Evolutionary conservation across 2,329 filamentous ascomycete species (phyloP).

Genomic region (Fusarium sp.): DNA sequence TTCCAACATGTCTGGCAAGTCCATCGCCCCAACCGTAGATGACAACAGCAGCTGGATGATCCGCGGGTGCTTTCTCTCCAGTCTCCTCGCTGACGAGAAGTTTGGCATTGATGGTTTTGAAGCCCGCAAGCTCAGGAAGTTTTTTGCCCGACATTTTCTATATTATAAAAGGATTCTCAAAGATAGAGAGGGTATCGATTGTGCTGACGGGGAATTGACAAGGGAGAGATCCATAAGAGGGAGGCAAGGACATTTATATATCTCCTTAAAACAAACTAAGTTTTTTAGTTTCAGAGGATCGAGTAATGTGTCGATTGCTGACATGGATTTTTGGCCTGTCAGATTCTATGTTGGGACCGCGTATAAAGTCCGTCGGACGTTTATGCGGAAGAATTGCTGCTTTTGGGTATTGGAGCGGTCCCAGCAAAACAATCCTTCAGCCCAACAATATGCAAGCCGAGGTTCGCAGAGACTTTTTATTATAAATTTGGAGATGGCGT

Average conservation of each 20-base stretch:
- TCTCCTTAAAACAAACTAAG: not conserved
- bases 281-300: not conserved
- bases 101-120: slow-evolving; percentile 56
- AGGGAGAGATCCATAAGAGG: not conserved
- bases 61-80: slow-evolving; percentile 23
- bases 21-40: slow-evolving; percentile 68
- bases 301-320: slow-evolving; percentile 4
- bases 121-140: slow-evolving; percentile 46
- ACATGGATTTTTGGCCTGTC: not conserved
- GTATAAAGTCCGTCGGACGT: slow-evolving; percentile 14
- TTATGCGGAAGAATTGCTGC: slow-evolving; percentile 8
- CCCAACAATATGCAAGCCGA: slow-evolving; percentile 13
- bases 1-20: slow-evolving; percentile 60
- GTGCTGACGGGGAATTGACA: not conserved
- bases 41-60: slow-evolving; percentile 56
- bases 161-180: not conserved
- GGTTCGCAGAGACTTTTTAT: not conserved
- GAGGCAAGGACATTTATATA: not conserved
- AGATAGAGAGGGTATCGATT: not conserved
- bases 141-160: slow-evolving; percentile 31
- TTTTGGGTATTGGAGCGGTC: slow-evolving; percentile 9
- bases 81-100: slow-evolving; percentile 53
- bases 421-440: not conserved
- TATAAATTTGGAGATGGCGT: not conserved
- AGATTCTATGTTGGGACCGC: slow-evolving; percentile 1